Evolutionary conservation across 371 early-diverging fungal genomes (phyloP).

Genomic region (Rhizoclosmatium hyalinum): DNA sequence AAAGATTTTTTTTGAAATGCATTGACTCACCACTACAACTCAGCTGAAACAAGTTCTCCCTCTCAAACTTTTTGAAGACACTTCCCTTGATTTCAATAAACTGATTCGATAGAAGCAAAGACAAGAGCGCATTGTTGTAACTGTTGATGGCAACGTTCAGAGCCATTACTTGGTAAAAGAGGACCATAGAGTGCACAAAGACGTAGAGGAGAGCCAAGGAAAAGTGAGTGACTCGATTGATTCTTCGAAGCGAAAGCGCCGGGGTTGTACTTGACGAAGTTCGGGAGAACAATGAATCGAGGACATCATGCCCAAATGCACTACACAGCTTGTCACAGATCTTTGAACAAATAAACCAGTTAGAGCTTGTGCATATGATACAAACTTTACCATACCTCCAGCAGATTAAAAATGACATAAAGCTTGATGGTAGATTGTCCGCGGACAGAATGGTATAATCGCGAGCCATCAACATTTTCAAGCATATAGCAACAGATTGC

Average conservation of each 20-base stretch:
- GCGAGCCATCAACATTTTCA: slow-evolving; percentile 82
- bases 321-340: slow-evolving; percentile 91
- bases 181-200: slow-evolving; percentile 82
- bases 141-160: slow-evolving; percentile 96
- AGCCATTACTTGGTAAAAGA: slow-evolving; percentile 96
- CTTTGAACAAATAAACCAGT: slow-evolving; percentile 37
- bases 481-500: slow-evolving; percentile 75
- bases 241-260: slow-evolving; percentile 21
- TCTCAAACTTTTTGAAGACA: slow-evolving; percentile 96
- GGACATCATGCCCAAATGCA: slow-evolving; percentile 92
- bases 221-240: slow-evolving; percentile 61
- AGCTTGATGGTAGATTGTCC: slow-evolving; percentile 96
- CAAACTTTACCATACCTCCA: slow-evolving; percentile 71
- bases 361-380: neutral
- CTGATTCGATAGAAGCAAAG: slow-evolving; percentile 93
- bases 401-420: slow-evolving; percentile 94
- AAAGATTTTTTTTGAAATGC: neutral
- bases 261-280: slow-evolving; percentile 36
- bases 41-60: slow-evolving; percentile 94
- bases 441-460: slow-evolving; percentile 92
- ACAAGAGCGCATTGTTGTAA: slow-evolving; percentile 89
- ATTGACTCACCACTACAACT: slow-evolving; percentile 76
- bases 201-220: slow-evolving; percentile 81
- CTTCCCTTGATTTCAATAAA: slow-evolving; percentile 97
- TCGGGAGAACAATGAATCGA: slow-evolving; percentile 86